Conservation (phyloP, 176 grass and related monocot species). For the Oryza meridionalis region DNA sequence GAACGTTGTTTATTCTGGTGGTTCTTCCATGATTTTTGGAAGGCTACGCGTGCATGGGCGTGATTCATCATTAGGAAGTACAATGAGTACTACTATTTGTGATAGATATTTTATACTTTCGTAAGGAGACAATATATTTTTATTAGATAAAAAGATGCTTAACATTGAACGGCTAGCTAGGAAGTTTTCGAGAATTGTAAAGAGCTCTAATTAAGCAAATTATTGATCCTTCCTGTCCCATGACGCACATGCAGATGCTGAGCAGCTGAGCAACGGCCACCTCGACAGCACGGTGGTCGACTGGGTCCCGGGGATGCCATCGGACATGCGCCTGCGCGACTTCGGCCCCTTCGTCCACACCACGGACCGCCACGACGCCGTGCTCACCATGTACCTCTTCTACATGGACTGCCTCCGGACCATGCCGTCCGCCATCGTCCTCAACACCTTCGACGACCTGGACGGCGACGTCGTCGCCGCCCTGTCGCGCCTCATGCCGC, state of each 20-base stretch:
- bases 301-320: constrained; percentile 31
- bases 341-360: constrained; percentile 32
- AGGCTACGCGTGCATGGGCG: too few relatives aligned
- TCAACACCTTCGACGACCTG: constrained; percentile 40
- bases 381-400: neutral
- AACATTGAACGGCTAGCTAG: too few relatives aligned
- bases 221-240: too few relatives aligned
- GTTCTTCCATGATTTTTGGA: too few relatives aligned
- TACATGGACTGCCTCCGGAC: neutral
- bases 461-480: neutral
- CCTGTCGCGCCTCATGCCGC: neutral
- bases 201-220: too few relatives aligned
- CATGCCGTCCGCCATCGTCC: neutral
- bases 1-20: too few relatives aligned
- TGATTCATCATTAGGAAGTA: too few relatives aligned
- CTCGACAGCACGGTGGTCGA: constrained; percentile 25
- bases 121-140: too few relatives aligned
- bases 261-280: constrained; percentile 35
- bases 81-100: too few relatives aligned
- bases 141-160: too few relatives aligned
- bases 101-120: too few relatives aligned
- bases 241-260: neutral
- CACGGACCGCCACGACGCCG: constrained; percentile 1
- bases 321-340: constrained; percentile 18
- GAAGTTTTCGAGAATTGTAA: too few relatives aligned